Percentiles rank a stretch among this genome's conserved stretches.
Conservation (phyloP, 2,329 filamentous ascomycete species). For the Sclerotiophoma versabilis region DNA sequence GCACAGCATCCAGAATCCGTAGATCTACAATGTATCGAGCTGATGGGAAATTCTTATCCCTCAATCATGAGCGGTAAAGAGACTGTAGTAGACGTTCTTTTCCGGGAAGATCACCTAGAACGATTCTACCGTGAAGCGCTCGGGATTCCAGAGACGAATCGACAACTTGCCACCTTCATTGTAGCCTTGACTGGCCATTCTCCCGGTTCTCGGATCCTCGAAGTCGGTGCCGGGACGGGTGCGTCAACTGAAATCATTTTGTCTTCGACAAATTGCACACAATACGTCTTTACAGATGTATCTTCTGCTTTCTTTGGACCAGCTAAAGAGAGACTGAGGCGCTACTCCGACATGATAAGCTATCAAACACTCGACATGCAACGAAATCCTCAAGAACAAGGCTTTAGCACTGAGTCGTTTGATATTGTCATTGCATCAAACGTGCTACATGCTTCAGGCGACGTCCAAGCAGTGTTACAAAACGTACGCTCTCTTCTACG, state of each 20-base stretch:
- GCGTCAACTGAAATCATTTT: constrained; percentile 9
- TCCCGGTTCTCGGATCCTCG: constrained; percentile 1
- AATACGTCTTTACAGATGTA: constrained; percentile 33
- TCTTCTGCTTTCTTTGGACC: constrained; percentile 24
- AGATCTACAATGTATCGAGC: background rate
- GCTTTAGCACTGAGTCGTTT: constrained; percentile 9
- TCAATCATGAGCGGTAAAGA: background rate
- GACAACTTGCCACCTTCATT: background rate
- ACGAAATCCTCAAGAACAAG: constrained; percentile 42
- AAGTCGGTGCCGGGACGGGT: constrained; percentile 24
- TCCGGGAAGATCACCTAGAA: background rate
- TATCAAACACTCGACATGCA: constrained; percentile 34
- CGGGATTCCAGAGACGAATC: background rate
- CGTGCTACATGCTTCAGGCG: constrained; percentile 19
- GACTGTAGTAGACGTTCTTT: background rate
- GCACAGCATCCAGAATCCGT: background rate
- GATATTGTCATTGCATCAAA: constrained; percentile 30
- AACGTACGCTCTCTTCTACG: constrained; percentile 24
- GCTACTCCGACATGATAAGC: background rate
- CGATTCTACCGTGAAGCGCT: background rate
- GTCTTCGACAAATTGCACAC: background rate
- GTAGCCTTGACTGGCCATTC: background rate
- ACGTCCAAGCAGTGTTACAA: constrained; percentile 10
- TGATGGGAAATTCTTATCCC: background rate
- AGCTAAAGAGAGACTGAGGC: constrained; percentile 6